Conservation (phyloP, 2,329 filamentous ascomycete genomes). For the Fusarium sp. region DNA sequence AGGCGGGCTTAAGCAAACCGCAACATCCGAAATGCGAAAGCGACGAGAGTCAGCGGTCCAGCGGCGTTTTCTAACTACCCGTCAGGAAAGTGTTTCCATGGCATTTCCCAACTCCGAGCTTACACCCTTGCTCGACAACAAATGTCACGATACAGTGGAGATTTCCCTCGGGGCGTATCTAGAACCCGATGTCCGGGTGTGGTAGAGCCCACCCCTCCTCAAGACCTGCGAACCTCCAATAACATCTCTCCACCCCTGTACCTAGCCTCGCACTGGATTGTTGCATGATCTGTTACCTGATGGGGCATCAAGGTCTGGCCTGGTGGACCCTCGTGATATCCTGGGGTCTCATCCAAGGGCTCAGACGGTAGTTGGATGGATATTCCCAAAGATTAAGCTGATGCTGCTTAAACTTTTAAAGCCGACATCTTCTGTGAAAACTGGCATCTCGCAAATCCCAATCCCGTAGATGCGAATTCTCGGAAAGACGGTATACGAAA, state of each 20-base stretch:
- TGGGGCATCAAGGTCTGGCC: neutral
- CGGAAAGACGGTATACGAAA: neutral
- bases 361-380: neutral
- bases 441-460: neutral
- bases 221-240: neutral
- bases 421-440: neutral
- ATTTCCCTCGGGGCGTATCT: slow-evolving; percentile 29
- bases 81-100: neutral
- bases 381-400: neutral
- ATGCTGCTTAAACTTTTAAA: slow-evolving; percentile 18
- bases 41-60: slow-evolving; percentile 14
- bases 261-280: slow-evolving; percentile 5
- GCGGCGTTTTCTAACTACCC: slow-evolving; percentile 19
- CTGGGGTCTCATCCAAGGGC: neutral
- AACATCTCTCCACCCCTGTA: neutral
- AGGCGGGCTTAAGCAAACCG: neutral
- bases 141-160: slow-evolving; percentile 14
- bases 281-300: slow-evolving; percentile 29
- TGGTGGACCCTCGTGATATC: slow-evolving; percentile 1
- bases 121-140: neutral
- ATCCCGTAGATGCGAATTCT: neutral
- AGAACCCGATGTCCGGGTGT: slow-evolving; percentile 38
- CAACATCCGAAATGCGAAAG: neutral
- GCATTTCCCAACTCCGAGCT: neutral
- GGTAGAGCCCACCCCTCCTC: slow-evolving; percentile 10